phyloP scores from a whole-genome alignment of 1,139 yeast species.

The Scheffersomyces insectosa region DNA sequence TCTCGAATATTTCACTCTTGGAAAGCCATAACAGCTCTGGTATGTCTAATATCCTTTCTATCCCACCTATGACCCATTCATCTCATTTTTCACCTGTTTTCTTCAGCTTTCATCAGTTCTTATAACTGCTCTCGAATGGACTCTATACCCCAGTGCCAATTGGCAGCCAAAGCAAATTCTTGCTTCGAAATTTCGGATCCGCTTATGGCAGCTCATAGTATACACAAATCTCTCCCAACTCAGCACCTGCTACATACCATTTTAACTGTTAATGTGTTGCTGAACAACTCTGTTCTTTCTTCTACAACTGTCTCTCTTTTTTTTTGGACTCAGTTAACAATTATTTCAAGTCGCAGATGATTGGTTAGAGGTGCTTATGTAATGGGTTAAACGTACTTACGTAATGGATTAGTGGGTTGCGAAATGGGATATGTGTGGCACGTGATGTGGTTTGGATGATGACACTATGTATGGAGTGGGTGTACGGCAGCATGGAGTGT shows the following conservation, averaged over 20 bases:
- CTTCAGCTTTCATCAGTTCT: constrained; percentile 1
- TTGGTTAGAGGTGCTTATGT: constrained; percentile 6
- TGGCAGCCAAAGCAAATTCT: constrained; percentile 1
- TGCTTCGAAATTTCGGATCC: too few relatives aligned
- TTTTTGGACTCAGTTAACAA: constrained; percentile 2
- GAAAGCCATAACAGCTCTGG: neutral
- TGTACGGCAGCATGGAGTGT: too few relatives aligned
- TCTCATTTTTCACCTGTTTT: neutral
- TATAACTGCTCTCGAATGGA: constrained; percentile 3
- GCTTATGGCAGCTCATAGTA: neutral
- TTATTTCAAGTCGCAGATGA: constrained; percentile 11
- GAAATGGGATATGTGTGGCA: neutral
- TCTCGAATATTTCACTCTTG: too few relatives aligned
- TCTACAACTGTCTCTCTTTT: constrained; percentile 1
- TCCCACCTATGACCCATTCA: too few relatives aligned
- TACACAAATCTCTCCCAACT: constrained; percentile 4
- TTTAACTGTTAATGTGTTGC: neutral
- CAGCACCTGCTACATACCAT: constrained; percentile 3
- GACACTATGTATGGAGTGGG: too few relatives aligned
- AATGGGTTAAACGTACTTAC: neutral
- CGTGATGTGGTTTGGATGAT: too few relatives aligned
- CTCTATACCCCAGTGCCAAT: constrained; percentile 6
- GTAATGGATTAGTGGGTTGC: neutral
- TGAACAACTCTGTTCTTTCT: neutral
- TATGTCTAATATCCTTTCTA: neutral